Evolutionary conservation across 441 rosid species (phyloP).

Genomic region (Pelargonium fulgidum): DNA sequence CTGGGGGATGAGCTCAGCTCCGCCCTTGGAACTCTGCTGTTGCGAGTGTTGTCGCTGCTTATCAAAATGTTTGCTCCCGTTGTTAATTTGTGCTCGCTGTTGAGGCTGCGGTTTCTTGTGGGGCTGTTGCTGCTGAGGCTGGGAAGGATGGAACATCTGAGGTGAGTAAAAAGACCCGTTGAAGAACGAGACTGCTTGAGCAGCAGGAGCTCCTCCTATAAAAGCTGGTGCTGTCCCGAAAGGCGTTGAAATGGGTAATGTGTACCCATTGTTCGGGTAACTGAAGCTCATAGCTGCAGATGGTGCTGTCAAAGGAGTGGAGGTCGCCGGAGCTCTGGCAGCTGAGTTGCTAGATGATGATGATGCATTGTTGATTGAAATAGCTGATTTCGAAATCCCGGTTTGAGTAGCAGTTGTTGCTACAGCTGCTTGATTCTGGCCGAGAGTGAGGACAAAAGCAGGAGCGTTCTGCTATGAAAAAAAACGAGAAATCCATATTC

Average conservation of each 20-base stretch:
- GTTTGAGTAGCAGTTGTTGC: slow-evolving; percentile 21
- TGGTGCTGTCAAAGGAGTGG: background rate
- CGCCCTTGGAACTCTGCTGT: slow-evolving; percentile 22
- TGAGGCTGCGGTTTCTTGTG: background rate
- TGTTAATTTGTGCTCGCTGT: background rate
- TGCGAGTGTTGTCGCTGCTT: slow-evolving; percentile 1
- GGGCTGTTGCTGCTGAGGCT: background rate
- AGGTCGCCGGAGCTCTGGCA: slow-evolving; percentile 17
- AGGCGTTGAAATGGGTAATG: slow-evolving; percentile 29
- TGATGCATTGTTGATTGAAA: slow-evolving; percentile 24
- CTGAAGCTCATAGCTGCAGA: slow-evolving; percentile 30
- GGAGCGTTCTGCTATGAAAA: slow-evolving; percentile 31
- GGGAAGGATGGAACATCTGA: background rate
- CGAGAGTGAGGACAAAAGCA: slow-evolving; percentile 33
- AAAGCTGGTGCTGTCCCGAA: slow-evolving; percentile 15
- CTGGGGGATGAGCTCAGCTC: slow-evolving; percentile 27
- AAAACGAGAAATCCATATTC: background rate
- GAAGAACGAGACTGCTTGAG: slow-evolving; percentile 35
- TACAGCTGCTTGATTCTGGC: slow-evolving; percentile 27
- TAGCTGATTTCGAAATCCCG: slow-evolving; percentile 28
- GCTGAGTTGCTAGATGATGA: slow-evolving; percentile 25
- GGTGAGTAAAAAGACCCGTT: slow-evolving; percentile 27
- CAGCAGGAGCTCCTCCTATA: too few species aligned
- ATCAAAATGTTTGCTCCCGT: background rate
- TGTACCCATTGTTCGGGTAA: slow-evolving; percentile 36